Conservation (phyloP, 2,329 filamentous ascomycete species). For the Trichoderma harzianum region DNA sequence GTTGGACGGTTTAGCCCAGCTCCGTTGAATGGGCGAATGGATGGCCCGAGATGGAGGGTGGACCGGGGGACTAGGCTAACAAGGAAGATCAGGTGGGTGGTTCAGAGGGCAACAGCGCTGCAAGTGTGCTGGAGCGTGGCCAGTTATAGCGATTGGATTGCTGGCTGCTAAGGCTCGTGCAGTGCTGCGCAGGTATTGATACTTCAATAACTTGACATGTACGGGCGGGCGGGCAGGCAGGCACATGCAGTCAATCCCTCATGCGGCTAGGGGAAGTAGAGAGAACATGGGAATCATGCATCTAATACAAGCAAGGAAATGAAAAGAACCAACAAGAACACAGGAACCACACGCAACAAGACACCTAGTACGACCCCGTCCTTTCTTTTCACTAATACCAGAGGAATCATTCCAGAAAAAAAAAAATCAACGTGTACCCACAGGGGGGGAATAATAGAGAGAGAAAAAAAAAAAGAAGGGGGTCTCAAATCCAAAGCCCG, state of each 20-base stretch:
- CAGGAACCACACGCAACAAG: background rate
- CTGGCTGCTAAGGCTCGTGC: background rate
- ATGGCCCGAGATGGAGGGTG: constrained; percentile 18
- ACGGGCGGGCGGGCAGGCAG: background rate
- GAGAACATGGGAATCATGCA: background rate
- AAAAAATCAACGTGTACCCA: background rate
- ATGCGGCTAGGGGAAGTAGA: background rate
- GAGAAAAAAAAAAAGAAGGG: background rate
- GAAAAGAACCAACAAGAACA: background rate
- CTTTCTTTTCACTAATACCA: background rate
- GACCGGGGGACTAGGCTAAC: constrained; percentile 11
- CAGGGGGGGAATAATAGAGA: background rate
- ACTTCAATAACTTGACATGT: background rate
- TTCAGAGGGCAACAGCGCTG: background rate
- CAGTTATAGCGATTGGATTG: background rate
- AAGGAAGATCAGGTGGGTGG: background rate
- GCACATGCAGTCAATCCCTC: background rate
- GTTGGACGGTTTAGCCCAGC: constrained; percentile 15
- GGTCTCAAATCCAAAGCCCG: background rate
- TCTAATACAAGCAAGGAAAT: background rate
- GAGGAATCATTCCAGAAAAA: constrained; percentile 16
- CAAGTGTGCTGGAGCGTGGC: background rate
- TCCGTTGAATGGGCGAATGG: constrained; percentile 17
- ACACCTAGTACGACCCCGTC: background rate
- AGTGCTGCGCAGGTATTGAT: background rate